Evolutionary conservation across 2,329 filamentous ascomycete genomes (phyloP), one percentile per base, ranked within the genome.

Genomic region (Nigrospora sphaerica): DNA sequence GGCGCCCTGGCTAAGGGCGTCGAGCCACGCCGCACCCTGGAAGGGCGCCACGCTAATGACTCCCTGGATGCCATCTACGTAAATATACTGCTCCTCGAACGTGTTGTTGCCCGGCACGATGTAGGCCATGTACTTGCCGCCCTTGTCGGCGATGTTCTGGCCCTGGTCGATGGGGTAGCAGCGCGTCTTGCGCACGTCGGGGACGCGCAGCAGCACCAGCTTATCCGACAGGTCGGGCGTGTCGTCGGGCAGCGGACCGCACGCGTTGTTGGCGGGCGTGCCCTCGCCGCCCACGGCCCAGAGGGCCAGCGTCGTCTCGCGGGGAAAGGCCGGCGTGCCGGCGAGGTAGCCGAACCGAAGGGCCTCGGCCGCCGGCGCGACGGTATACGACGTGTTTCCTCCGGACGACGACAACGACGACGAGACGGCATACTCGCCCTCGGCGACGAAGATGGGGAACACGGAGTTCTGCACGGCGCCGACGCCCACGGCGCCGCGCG

Each of bases 101-200:
- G 41, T 16, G 13, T 33, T 43, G 32, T 54, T 49, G 14, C 47
- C 31, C 14, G 48, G 36, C 10, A 63, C 65, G 50, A 69, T 71
- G 56, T 67, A 66, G 47, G 71, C 56, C 36, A 72, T 57, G 39
- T 70, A 69, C 48, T 65, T 61, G 3, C 64, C 71, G 17, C 69
- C 70, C 42, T 65, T 66, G 7, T 60, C 65, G n/a, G 62, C 64
- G 1, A 67, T 58, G 45, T 72, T 70, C 13, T 52, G 49, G 14
- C 63, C 64, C 51, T 73, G 68, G 5, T 56, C 52, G 17, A 57
- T 54, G 13, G 61, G 60, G 6, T 60, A 59, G 49, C 68, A 72
- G 11, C 52, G 14, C n/a, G 35, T n/a, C 18, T 14, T 18, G 6
- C 32, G 10, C 6, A 28, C 58, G 46, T 64, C 64, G 32, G 62